phyloP scores from a whole-genome alignment of 257 asterid species.

The Paraleonurus japonicus region DNA sequence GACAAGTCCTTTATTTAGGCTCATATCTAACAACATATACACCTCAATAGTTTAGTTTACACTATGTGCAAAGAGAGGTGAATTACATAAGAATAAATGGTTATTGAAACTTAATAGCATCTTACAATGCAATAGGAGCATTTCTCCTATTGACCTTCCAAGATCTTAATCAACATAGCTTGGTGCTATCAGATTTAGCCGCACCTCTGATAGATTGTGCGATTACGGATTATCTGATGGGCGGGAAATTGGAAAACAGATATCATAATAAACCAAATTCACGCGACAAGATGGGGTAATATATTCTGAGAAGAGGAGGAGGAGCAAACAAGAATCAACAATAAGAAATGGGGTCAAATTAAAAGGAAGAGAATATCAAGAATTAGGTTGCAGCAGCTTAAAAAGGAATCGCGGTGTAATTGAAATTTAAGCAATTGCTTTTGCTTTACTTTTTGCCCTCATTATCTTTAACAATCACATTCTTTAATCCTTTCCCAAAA shows the following conservation, averaged over 20 bases:
- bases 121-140: background rate
- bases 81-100: background rate
- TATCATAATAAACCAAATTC: background rate
- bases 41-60: slow-evolving; percentile 4
- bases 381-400: slow-evolving; percentile 33
- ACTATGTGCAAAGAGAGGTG: background rate
- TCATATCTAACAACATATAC: background rate
- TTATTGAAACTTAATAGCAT: background rate
- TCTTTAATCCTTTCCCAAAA: slow-evolving; percentile 39
- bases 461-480: slow-evolving; percentile 29
- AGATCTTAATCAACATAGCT: background rate
- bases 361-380: slow-evolving; percentile 42
- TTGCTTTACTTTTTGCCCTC: slow-evolving; percentile 37
- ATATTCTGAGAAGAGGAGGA: background rate
- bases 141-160: slow-evolving; percentile 4
- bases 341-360: slow-evolving; percentile 25
- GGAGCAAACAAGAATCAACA: background rate
- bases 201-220: too few species aligned
- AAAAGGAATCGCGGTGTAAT: slow-evolving; percentile 31
- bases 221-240: background rate
- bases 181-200: background rate
- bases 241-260: background rate
- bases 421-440: slow-evolving; percentile 32
- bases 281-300: background rate
- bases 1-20: background rate